Conservation (phyloP, 139 green algal genomes). For the Coccomyxa sp. region DNA sequence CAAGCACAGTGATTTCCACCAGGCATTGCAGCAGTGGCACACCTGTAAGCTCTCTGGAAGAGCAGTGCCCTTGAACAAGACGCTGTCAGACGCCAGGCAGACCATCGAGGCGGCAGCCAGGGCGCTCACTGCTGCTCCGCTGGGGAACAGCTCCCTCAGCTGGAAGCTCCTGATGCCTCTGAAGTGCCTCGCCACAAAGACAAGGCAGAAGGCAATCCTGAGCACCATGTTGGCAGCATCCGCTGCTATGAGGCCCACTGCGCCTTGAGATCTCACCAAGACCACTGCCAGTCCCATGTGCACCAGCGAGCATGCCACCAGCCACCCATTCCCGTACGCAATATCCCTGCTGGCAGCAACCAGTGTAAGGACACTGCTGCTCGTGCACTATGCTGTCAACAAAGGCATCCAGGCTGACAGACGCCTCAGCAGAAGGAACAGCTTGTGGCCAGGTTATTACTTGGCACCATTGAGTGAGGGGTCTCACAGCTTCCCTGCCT, state of each 20-base stretch:
- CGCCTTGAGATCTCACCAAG: background rate
- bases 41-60: too few relatives aligned
- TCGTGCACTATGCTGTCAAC: background rate
- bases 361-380: background rate
- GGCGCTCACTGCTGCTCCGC: too few relatives aligned
- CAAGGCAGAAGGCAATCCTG: conserved; percentile 64
- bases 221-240: conserved; percentile 74
- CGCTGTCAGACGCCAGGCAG: too few relatives aligned
- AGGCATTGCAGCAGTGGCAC: too few relatives aligned
- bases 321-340: background rate
- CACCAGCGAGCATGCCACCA: conserved; percentile 44
- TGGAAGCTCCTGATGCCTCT: conserved; percentile 12
- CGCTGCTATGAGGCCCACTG: conserved; percentile 58
- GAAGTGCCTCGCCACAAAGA: conserved; percentile 34
- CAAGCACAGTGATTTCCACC: too few relatives aligned
- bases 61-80: too few relatives aligned
- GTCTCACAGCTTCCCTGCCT: background rate
- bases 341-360: background rate
- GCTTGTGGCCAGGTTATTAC: background rate
- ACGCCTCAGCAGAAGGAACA: background rate
- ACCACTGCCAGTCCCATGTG: conserved; percentile 40
- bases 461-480: background rate
- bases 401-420: background rate
- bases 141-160: conserved; percentile 30
- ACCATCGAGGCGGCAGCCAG: too few relatives aligned